Evolutionary conservation across 768 basidiomycete species (phyloP).

Genomic region (Calocybe cyanea): DNA sequence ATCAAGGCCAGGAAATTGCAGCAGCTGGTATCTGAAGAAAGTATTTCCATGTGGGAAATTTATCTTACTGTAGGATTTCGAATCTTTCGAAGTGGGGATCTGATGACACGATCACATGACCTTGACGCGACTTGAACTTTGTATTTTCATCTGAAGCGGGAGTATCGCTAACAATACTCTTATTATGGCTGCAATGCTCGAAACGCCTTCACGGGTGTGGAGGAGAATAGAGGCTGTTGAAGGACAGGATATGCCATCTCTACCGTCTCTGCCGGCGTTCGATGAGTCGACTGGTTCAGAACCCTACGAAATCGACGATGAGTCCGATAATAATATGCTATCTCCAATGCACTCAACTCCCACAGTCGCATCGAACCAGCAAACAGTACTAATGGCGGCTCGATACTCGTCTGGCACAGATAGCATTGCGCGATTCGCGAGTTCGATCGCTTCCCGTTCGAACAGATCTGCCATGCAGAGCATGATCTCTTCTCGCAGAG

Average conservation of each 20-base stretch:
- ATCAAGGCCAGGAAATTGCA: too few species aligned
- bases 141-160: too few species aligned
- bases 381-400: constrained; percentile 41
- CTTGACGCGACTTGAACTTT: constrained; percentile 9
- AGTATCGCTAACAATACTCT: too few species aligned
- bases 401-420: constrained; percentile 41
- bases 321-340: constrained; percentile 31
- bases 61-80: too few species aligned
- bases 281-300: constrained; percentile 50
- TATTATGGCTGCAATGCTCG: constrained; percentile 56
- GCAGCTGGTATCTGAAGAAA: too few species aligned
- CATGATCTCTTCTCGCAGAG: constrained; percentile 25
- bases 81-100: too few species aligned
- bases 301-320: constrained; percentile 33
- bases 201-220: constrained; percentile 85
- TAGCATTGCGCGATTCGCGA: constrained; percentile 47
- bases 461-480: constrained; percentile 41
- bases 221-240: constrained; percentile 77
- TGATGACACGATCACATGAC: constrained; percentile 24
- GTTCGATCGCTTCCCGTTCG: constrained; percentile 48
- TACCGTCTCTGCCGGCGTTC: constrained; percentile 71
- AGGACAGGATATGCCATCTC: constrained; percentile 73
- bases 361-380: constrained; percentile 39
- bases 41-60: too few species aligned
- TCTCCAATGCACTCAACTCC: constrained; percentile 70